phyloP scores from a whole-genome alignment of 805 yeast genomes.

The Torulaspora gathmanii region DNA sequence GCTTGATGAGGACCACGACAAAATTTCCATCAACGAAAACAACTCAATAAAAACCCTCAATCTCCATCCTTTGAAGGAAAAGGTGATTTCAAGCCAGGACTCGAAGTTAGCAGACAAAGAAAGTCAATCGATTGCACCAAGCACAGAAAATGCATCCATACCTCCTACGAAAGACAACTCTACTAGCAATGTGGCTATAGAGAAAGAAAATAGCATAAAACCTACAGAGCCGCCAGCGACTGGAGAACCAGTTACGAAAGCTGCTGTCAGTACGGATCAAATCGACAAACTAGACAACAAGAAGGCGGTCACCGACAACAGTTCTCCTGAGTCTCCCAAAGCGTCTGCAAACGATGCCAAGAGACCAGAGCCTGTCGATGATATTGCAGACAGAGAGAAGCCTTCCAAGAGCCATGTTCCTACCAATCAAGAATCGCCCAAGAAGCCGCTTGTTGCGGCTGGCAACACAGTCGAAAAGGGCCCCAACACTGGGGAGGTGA shows the following conservation, averaged over 20 bases:
- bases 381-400: background rate
- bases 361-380: background rate
- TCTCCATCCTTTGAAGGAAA: conserved; percentile 23
- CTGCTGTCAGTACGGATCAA: too few species aligned
- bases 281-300: too few species aligned
- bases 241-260: background rate
- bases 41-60: conserved; percentile 17
- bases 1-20: conserved; percentile 13
- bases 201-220: background rate
- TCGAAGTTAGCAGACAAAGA: background rate
- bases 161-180: background rate
- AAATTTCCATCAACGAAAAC: conserved; percentile 17
- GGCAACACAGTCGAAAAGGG: background rate
- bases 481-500: background rate
- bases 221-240: background rate
- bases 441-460: background rate
- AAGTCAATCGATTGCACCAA: background rate
- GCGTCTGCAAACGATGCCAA: background rate
- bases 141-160: background rate
- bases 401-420: background rate
- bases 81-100: conserved; percentile 10
- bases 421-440: background rate
- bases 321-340: background rate
- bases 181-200: background rate
- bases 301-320: background rate